phyloP scores from a whole-genome alignment of 768 basidiomycete species.

The Hygrophorus russula region DNA sequence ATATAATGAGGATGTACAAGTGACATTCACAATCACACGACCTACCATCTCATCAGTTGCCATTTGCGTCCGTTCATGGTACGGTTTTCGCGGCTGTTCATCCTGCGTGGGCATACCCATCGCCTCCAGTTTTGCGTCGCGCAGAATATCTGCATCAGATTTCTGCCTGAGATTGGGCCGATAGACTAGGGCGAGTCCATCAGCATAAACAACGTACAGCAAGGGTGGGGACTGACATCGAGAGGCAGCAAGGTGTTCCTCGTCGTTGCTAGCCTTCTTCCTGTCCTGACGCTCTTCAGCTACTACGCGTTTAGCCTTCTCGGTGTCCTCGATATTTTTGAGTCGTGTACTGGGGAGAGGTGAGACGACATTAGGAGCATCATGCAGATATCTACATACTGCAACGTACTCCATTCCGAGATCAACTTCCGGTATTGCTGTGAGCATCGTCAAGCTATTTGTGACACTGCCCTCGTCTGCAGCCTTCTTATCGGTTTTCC shows the following conservation, averaged over 20 bases:
- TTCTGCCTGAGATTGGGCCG: conserved; percentile 73
- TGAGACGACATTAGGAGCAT: conserved; percentile 1
- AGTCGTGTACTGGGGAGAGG: conserved; percentile 56
- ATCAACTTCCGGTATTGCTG: conserved; percentile 96
- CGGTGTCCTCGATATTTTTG: conserved; percentile 95
- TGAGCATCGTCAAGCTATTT: conserved; percentile 90
- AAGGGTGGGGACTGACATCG: conserved; percentile 51
- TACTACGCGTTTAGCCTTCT: conserved; percentile 86
- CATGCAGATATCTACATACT: not conserved
- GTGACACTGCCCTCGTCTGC: conserved; percentile 89
- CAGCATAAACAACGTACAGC: not conserved
- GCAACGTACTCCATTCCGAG: conserved; percentile 90
- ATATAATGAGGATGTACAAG: not conserved
- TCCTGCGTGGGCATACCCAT: conserved; percentile 62
- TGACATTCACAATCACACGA: conserved; percentile 5
- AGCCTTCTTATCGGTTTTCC: conserved; percentile 45
- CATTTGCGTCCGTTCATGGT: conserved; percentile 56
- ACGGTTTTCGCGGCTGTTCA: conserved; percentile 32
- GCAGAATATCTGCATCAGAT: conserved; percentile 79
- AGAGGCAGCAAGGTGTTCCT: conserved; percentile 76
- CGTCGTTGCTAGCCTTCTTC: conserved; percentile 46
- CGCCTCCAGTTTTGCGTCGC: conserved; percentile 80
- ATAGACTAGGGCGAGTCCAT: conserved; percentile 45
- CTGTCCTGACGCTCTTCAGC: conserved; percentile 60
- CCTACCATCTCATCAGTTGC: conserved; percentile 87